Conservation (phyloP, 495 filamentous ascomycete species). For the Neurospora sp. region DNA sequence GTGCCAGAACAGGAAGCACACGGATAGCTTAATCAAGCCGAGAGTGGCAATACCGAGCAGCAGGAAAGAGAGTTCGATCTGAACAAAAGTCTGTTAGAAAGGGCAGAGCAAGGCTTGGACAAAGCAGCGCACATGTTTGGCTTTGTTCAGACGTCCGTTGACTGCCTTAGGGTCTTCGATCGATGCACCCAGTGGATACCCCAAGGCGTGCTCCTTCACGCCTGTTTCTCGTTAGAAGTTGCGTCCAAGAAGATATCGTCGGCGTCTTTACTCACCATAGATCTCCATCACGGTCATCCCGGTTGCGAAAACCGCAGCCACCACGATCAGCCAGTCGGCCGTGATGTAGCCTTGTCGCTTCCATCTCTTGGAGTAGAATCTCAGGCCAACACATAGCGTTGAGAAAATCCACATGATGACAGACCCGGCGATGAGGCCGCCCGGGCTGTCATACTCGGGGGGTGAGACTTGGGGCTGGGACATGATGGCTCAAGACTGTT, state of each 20-base stretch:
- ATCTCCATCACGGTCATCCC: conserved; percentile 4
- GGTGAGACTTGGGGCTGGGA: not conserved
- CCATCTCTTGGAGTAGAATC: conserved; percentile 7
- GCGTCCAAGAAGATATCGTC: not conserved
- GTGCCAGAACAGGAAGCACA: conserved; percentile 13
- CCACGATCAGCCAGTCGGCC: conserved; percentile 7
- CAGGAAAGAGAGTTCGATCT: conserved; percentile 1
- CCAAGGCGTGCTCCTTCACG: not conserved
- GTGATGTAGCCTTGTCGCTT: conserved; percentile 3
- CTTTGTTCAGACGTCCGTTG: conserved; percentile 1
- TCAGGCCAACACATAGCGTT: conserved; percentile 1
- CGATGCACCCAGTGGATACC: conserved; percentile 1
- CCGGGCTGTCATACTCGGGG: conserved; percentile 6
- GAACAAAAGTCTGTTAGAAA: not conserved
- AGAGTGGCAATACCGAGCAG: conserved; percentile 3
- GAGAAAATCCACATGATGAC: conserved; percentile 3
- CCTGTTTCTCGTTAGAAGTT: not conserved
- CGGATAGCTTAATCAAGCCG: conserved; percentile 10
- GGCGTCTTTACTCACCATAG: not conserved
- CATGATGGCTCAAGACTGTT: not conserved
- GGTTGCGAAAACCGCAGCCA: conserved; percentile 1
- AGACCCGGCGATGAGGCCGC: conserved; percentile 1
- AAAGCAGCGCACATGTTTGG: conserved; percentile 3
- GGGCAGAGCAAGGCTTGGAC: not conserved
- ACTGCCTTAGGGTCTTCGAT: conserved; percentile 3